Conservation (phyloP, 345 rosid species). For the Arabis alpina region DNA sequence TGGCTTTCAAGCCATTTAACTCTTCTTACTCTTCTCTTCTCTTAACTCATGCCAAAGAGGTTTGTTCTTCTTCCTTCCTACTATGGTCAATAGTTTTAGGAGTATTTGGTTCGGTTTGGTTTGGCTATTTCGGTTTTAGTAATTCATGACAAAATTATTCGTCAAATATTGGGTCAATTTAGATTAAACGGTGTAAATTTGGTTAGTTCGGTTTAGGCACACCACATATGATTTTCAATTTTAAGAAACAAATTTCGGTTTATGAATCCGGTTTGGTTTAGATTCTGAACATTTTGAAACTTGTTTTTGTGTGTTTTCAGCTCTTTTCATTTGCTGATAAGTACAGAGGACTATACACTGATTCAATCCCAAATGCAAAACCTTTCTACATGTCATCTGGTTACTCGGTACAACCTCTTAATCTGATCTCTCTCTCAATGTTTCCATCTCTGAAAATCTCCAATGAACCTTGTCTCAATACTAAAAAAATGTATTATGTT, state of each 20-base stretch:
- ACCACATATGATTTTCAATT: neutral
- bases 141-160: no score
- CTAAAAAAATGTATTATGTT: neutral
- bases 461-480: neutral
- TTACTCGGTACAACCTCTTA: slow-evolving; percentile 45
- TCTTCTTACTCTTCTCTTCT: slow-evolving; percentile 73
- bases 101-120: neutral
- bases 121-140: no score
- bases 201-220: neutral
- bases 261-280: slow-evolving; percentile 8
- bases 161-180: no score
- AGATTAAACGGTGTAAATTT: neutral
- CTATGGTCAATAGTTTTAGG: neutral
- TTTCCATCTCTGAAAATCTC: neutral
- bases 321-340: slow-evolving; percentile 66
- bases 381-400: slow-evolving; percentile 65
- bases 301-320: slow-evolving; percentile 43
- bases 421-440: neutral
- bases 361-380: slow-evolving; percentile 55
- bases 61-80: slow-evolving; percentile 12
- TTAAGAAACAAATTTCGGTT: no score
- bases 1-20: slow-evolving; percentile 80
- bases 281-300: slow-evolving; percentile 25
- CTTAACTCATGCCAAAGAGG: slow-evolving; percentile 74
- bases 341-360: slow-evolving; percentile 66